Percentiles rank a stretch among this genome's conserved stretches.
phyloP scores from a whole-genome alignment of 116 monocot genomes.

The Thalassia testudinum region DNA sequence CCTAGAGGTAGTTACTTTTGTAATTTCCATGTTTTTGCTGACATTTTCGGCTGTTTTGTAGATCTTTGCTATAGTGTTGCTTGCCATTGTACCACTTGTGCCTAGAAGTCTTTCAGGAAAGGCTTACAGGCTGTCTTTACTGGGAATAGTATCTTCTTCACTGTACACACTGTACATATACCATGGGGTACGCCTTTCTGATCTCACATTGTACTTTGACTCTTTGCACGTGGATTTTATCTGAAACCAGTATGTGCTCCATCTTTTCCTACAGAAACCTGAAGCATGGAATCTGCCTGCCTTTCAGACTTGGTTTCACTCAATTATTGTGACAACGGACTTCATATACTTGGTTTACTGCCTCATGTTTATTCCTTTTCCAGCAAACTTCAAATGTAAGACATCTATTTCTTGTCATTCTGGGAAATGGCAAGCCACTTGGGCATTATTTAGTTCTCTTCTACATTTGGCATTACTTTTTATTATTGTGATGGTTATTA shows the following conservation, averaged over 20 bases:
- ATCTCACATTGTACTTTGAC: too few species aligned
- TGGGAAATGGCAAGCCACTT: too few species aligned
- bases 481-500: constrained; percentile 2
- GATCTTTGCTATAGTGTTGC: too few species aligned
- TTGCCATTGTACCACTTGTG: constrained; percentile 60
- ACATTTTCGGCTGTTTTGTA: too few species aligned
- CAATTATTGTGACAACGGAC: constrained; percentile 56
- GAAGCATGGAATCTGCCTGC: constrained; percentile 56
- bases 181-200: constrained; percentile 73
- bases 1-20: too few species aligned
- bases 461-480: neutral
- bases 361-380: constrained; percentile 53
- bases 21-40: too few species aligned
- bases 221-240: neutral
- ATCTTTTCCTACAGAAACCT: constrained; percentile 50
- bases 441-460: too few species aligned
- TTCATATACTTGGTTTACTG: constrained; percentile 74
- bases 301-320: constrained; percentile 55
- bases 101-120: constrained; percentile 46
- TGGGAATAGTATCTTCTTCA: constrained; percentile 57
- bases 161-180: constrained; percentile 56
- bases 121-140: constrained; percentile 55
- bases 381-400: constrained; percentile 62
- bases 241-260: neutral
- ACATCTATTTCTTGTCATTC: constrained; percentile 1